Base-by-base conservation (phyloP, 2,329 filamentous ascomycete genomes). In the Arthroderma sp. region DNA sequence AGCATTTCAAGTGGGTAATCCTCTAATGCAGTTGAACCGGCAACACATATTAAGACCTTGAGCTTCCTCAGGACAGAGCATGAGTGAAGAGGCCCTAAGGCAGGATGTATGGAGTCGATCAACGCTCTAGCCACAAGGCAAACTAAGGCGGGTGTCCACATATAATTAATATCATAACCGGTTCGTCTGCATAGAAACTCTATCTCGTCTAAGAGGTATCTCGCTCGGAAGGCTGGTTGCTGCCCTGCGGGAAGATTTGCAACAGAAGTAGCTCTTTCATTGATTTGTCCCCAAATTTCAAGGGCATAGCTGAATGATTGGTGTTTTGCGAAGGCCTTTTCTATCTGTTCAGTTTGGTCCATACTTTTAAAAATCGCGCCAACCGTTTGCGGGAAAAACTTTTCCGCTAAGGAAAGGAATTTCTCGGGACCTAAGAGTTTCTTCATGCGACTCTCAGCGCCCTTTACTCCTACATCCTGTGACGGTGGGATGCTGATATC, bases 1-100 rank as follows among this genome's bases (percentile, higher is more conserved):
- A 94, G 71, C 84, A 95, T 91, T 61, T 98, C 85, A 9, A 95
- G 62, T 7, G 86, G 84, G 57, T 96, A 96, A 0, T 82, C 83
- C 36, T 77, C 68, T 27, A 82, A 70, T n/a, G 83, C 84, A 42
- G 80, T 72, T 0, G 76, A 61, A 0, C 86, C 87, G 28, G 86
- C 82, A 38, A 96, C 67, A 47, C 79, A 83, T 28, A 96, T 73
- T 10, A 96, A 65, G 6, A 95, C 75, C 31, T 87, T 76, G 39
- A 96, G 73, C 58, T 93, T 94, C 34, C 88, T 80, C 42, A 98
- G 73, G 3, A 94, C 79, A 1, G 86, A 82, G 58, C 86, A 91
- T 33, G 85, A 83, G 61, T 95, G 84, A 4, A 95, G 69, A 15
- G 91, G 83, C 0, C 91, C 93, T 4, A 96, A 68, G 0, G 87